Evolutionary conservation across 129 eudicot genomes (phyloP).

Genomic region (Tanacetum coccineum): DNA sequence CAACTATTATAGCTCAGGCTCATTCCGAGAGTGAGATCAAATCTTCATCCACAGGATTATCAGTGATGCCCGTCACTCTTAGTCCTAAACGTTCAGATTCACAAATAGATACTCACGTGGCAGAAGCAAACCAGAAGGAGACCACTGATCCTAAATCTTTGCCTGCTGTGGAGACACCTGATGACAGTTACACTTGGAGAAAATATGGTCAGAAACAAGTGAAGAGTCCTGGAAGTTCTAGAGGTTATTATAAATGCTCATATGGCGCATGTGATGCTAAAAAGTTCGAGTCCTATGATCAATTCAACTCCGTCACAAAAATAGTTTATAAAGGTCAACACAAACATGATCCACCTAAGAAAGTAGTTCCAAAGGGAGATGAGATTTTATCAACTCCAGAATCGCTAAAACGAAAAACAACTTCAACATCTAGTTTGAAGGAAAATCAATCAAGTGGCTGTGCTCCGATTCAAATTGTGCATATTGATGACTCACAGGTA

Average conservation of each 20-base stretch:
- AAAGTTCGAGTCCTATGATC: slow-evolving; percentile 69
- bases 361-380: slow-evolving; percentile 34
- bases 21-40: slow-evolving; percentile 26
- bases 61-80: neutral
- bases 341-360: slow-evolving; percentile 78
- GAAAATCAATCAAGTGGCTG: slow-evolving; percentile 42
- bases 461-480: slow-evolving; percentile 33
- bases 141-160: slow-evolving; percentile 23
- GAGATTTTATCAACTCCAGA: slow-evolving; percentile 32
- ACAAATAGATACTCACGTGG: slow-evolving; percentile 26
- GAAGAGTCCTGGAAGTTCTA: slow-evolving; percentile 69
- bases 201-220: slow-evolving; percentile 88
- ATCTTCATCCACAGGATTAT: slow-evolving; percentile 37
- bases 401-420: slow-evolving; percentile 24
- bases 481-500: slow-evolving; percentile 32
- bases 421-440: slow-evolving; percentile 22
- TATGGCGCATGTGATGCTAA: slow-evolving; percentile 60
- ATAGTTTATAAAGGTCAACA: slow-evolving; percentile 63
- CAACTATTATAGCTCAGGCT: slow-evolving; percentile 39
- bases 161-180: slow-evolving; percentile 37
- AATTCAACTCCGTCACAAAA: slow-evolving; percentile 36
- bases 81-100: slow-evolving; percentile 31
- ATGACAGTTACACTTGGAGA: slow-evolving; percentile 76
- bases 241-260: slow-evolving; percentile 85
- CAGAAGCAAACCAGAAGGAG: slow-evolving; percentile 31